Percentiles rank a stretch among this genome's conserved stretches.
These are phyloP conservation scores for Rhodofomes roseus DNA, from an alignment of 1,284 basidiomycete species.

Conservation along the genomic window DNA sequence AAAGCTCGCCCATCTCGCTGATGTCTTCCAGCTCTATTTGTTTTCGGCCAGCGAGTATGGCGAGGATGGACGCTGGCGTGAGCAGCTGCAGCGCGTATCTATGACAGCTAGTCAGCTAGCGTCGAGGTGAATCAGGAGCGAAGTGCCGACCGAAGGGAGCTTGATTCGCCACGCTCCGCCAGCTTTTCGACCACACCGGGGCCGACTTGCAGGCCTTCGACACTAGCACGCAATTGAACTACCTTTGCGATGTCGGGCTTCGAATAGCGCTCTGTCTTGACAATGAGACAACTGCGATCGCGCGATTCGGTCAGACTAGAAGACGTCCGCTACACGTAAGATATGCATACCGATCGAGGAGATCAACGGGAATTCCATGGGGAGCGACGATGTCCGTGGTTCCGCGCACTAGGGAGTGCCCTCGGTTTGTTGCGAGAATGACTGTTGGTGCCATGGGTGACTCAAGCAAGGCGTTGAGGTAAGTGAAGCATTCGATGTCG, in stretches of 20 bases:
- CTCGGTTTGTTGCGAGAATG: conserved; percentile 94
- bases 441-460: conserved; percentile 97
- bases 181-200: conserved; percentile 79
- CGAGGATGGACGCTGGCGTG: conserved; percentile 89
- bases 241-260: conserved; percentile 87
- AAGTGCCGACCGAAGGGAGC: conserved; percentile 75
- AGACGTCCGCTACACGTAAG: conserved; percentile 6
- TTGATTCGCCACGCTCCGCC: conserved; percentile 80
- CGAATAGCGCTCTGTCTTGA: conserved; percentile 86
- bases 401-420: conserved; percentile 87
- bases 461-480: conserved; percentile 94
- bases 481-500: conserved; percentile 99
- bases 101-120: neutral
- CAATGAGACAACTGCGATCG: conserved; percentile 81
- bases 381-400: conserved; percentile 90
- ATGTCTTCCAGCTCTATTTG: conserved; percentile 89
- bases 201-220: conserved; percentile 82
- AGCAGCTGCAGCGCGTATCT: conserved; percentile 93
- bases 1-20: conserved; percentile 88
- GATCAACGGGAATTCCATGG: conserved; percentile 92
- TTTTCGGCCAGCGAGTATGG: conserved; percentile 69
- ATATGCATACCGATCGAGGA: conserved; percentile 76
- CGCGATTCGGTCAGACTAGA: conserved; percentile 4
- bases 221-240: conserved; percentile 79
- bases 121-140: neutral